Evolutionary conservation across 768 basidiomycete species (phyloP), one percentile per base, ranked within the genome.

Genomic region (Candolleomyces efflorescens): DNA sequence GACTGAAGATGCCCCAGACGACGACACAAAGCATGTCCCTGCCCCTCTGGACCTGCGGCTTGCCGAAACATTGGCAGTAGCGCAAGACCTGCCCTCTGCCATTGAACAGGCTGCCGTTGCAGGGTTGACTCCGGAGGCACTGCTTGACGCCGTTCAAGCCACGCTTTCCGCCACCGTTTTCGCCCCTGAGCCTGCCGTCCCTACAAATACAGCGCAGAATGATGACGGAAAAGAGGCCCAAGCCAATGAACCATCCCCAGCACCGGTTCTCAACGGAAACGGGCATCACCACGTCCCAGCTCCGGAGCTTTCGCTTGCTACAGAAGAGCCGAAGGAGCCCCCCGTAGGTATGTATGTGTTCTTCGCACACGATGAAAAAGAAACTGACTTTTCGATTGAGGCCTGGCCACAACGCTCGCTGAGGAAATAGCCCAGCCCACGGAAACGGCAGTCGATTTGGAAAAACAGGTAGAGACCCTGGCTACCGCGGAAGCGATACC

Each of bases 121-220:
- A 23, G 58, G 58, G 6, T 43, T 59, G 3, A 51, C 58, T 5
- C 52, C 58, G 17, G 58, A 59, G 27, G 58, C 58, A 4, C 44
- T 59, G 26, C 53, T 59, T 2, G 51, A 49, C 26, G 58, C 58
- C n/a, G 58, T 59, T 26, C 58, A 59, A 27, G 52, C 43, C 17
- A 59, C 41, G n/a, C 36, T 59, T 12, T 18, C 27, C 11, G 46
- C 51, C 12, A 53, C 51, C 15, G 51, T 53, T 36, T 53, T 53
- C 37, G 51, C 51, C 5, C 37, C 46, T 26, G 49, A 48, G 23
- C 12, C 46, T 48, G 11, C 46, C 10, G 13, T 15, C 20, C 43
- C 43, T 7, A 17, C 43, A 6, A 44, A 9, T 17, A 22, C 43
- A 22, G 43, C 43, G 10, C 43, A n/a, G 6, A 6, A n/a, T 22